These are phyloP conservation scores for Malus hybrid DNA, from an alignment of 331 rosid species.

Conservation along the genomic window DNA sequence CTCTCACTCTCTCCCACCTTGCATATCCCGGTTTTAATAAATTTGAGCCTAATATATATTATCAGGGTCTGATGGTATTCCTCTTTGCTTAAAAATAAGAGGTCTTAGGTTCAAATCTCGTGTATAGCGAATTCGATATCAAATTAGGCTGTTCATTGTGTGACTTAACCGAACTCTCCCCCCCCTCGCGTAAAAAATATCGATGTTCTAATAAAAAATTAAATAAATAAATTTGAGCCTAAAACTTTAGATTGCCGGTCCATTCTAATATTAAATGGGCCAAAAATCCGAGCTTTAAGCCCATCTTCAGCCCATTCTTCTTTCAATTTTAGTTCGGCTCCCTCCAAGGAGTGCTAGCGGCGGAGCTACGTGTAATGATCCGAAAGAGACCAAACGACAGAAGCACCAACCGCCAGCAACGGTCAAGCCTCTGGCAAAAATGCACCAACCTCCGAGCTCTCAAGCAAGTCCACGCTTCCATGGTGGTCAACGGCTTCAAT, in stretches of 20 bases:
- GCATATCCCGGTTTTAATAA: too few relatives aligned
- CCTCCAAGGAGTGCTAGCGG: background rate
- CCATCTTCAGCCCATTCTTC: background rate
- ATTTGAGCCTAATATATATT: too few relatives aligned
- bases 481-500: slow-evolving; percentile 40
- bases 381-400: slow-evolving; percentile 30
- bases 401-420: slow-evolving; percentile 22
- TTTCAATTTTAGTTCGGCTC: background rate
- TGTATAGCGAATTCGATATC: too few relatives aligned
- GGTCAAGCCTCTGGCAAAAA: slow-evolving; percentile 22
- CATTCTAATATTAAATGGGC: background rate
- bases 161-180: too few relatives aligned
- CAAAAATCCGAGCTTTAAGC: background rate
- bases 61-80: too few relatives aligned
- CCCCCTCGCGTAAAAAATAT: too few relatives aligned
- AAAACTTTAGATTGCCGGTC: background rate
- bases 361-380: slow-evolving; percentile 16
- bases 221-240: background rate
- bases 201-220: fast-evolving
- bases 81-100: too few relatives aligned
- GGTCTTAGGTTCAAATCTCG: too few relatives aligned
- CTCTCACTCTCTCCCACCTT: background rate
- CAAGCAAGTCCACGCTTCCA: slow-evolving; percentile 45
- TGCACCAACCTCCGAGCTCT: slow-evolving; percentile 34
- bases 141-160: too few relatives aligned